phyloP scores from a whole-genome alignment of 768 basidiomycete genomes.

The Neoboletus magnificus region DNA sequence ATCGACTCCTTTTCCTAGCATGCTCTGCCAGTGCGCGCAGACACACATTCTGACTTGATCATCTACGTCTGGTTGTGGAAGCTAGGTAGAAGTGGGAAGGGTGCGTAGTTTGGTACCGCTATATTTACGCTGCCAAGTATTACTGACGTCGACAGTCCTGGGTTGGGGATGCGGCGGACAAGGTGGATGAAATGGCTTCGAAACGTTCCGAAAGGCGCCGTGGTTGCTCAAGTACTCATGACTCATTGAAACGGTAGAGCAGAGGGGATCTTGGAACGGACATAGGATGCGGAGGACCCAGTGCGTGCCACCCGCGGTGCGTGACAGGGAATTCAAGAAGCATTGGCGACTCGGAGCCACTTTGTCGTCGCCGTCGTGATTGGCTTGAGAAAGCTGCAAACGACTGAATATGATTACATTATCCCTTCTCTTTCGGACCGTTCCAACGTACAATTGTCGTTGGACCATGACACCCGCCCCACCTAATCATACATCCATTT shows the following conservation, averaged over 20 bases:
- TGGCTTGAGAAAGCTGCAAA: no score
- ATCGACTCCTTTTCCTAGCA: no score
- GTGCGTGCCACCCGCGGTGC: background rate
- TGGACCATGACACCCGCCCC: no score
- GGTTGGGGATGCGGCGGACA: background rate
- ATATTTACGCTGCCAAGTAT: background rate
- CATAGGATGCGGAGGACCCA: background rate
- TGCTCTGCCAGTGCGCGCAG: background rate
- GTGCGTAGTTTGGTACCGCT: background rate
- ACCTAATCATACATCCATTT: no score
- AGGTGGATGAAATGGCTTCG: background rate
- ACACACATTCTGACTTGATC: background rate
- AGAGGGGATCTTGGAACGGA: background rate
- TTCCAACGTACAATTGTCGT: no score
- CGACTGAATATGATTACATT: no score
- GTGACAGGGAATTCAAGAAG: no score
- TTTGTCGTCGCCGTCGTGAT: no score
- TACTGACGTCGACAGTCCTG: background rate
- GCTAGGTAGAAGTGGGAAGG: background rate
- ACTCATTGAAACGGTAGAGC: background rate
- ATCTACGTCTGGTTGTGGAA: background rate
- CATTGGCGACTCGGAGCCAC: no score
- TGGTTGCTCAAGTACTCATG: background rate
- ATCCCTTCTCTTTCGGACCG: no score
- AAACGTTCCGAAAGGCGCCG: no score